These are phyloP conservation scores for Erythrophleum ivorense DNA, from an alignment of 331 rosid species.

Conservation along the genomic window DNA sequence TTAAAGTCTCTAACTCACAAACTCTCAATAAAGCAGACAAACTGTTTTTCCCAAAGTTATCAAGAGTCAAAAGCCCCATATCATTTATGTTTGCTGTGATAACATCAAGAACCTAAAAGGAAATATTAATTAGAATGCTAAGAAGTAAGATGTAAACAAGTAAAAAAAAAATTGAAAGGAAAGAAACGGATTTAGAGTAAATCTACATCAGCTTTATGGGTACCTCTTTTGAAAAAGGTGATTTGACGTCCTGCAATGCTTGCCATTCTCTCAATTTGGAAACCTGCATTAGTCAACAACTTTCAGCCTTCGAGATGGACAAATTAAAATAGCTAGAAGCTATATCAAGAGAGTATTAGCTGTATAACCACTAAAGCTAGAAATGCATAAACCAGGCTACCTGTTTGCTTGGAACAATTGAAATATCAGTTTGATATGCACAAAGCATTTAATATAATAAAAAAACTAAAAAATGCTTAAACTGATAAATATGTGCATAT, in stretches of 20 bases:
- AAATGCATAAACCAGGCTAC: constrained; percentile 44
- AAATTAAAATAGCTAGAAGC: constrained; percentile 30
- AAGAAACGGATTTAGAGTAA: constrained; percentile 25
- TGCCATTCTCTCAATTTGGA: constrained; percentile 63
- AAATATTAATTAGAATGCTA: constrained; percentile 36
- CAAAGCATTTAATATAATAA: constrained; percentile 35
- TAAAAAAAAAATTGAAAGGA: constrained; percentile 13
- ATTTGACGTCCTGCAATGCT: constrained; percentile 59
- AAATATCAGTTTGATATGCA: constrained; percentile 64
- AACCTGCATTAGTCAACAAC: constrained; percentile 52
- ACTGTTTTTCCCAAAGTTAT: constrained; percentile 61
- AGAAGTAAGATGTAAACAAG: constrained; percentile 33
- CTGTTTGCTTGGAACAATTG: constrained; percentile 51
- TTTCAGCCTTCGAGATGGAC: constrained; percentile 9
- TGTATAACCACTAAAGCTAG: constrained; percentile 19
- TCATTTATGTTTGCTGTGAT: constrained; percentile 68
- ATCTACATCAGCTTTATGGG: constrained; percentile 36
- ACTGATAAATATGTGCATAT: background rate
- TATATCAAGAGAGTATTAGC: background rate
- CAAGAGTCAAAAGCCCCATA: constrained; percentile 72
- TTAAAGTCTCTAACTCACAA: constrained; percentile 52
- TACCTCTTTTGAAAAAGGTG: constrained; percentile 75
- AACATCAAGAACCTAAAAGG: constrained; percentile 74
- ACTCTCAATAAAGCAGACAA: constrained; percentile 77
- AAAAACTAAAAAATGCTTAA: constrained; percentile 6